phyloP scores from a whole-genome alignment of 2,329 filamentous ascomycete species.

The Ophiocordyceps australis region DNA sequence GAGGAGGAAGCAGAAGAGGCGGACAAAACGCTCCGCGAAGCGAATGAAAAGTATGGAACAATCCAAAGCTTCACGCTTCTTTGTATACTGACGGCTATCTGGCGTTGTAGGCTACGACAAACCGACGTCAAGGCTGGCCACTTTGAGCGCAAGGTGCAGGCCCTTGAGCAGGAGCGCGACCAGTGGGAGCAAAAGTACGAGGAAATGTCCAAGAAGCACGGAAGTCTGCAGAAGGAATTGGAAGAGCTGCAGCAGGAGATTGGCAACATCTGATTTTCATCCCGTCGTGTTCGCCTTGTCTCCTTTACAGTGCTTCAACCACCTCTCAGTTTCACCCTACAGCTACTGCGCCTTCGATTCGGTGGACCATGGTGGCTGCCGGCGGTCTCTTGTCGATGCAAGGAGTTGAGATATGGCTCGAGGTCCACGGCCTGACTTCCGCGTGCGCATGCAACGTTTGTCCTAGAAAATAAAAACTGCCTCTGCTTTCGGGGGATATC shows the following conservation, averaged over 20 bases:
- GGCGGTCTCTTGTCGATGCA: constrained; percentile 7
- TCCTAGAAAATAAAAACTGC: constrained; percentile 8
- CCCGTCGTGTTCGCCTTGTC: too few relatives aligned
- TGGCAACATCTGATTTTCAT: constrained; percentile 59
- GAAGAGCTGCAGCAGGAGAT: constrained; percentile 83
- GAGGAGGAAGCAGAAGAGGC: constrained; percentile 96
- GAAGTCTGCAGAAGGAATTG: constrained; percentile 69
- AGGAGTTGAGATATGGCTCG: constrained; percentile 8
- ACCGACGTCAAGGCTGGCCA: constrained; percentile 98
- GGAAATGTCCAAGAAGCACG: constrained; percentile 88
- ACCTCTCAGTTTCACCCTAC: too few relatives aligned
- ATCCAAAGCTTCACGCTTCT: background rate
- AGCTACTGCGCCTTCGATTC: too few relatives aligned
- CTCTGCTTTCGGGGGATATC: constrained; percentile 13
- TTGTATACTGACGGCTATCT: constrained; percentile 2
- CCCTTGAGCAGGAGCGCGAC: constrained; percentile 79
- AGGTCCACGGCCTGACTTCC: constrained; percentile 10
- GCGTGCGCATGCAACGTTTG: constrained; percentile 12
- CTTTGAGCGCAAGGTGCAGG: constrained; percentile 98
- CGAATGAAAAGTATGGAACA: constrained; percentile 83
- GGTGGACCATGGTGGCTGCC: too few relatives aligned
- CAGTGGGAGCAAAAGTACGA: constrained; percentile 97
- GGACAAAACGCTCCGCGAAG: constrained; percentile 89
- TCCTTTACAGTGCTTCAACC: too few relatives aligned
- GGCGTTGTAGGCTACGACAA: constrained; percentile 63